Evolutionary conservation across 73 alveolate genomes (phyloP).

Genomic region (Paramecium pentaurelia): DNA sequence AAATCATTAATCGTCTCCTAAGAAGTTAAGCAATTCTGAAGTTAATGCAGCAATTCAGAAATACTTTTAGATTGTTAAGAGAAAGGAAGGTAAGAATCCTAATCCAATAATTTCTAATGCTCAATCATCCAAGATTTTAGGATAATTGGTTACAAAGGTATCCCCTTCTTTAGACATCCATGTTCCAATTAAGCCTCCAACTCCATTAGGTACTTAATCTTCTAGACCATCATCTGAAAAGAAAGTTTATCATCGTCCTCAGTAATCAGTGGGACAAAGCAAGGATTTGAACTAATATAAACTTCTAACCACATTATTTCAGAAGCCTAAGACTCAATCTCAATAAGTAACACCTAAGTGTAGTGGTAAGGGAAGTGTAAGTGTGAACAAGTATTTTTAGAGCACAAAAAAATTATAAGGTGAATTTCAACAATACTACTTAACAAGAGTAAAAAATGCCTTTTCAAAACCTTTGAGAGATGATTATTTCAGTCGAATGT

Average conservation of each 20-base stretch:
- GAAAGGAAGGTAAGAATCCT: not conserved
- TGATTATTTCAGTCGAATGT: slow-evolving; percentile 25
- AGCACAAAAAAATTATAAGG: not conserved
- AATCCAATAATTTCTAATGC: not conserved
- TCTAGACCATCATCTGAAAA: not conserved
- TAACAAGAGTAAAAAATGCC: not conserved
- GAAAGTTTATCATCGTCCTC: not conserved
- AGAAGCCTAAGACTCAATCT: slow-evolving; percentile 22
- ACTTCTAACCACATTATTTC: not conserved
- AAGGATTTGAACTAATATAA: not conserved
- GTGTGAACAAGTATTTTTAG: not conserved
- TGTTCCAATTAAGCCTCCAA: not conserved
- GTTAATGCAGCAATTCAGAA: not conserved
- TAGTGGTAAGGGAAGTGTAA: not conserved
- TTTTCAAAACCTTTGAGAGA: not conserved
- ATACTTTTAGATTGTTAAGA: not conserved
- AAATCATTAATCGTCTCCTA: not conserved
- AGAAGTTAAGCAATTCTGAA: not conserved
- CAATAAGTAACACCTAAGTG: not conserved
- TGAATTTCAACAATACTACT: not conserved
- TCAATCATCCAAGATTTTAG: not conserved
- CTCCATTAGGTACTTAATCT: not conserved
- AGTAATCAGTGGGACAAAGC: not conserved
- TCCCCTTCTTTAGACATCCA: not conserved
- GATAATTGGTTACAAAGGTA: slow-evolving; percentile 6